Base-by-base conservation (phyloP, 805 yeast genomes). In the Barnettozyma siamensis region DNA sequence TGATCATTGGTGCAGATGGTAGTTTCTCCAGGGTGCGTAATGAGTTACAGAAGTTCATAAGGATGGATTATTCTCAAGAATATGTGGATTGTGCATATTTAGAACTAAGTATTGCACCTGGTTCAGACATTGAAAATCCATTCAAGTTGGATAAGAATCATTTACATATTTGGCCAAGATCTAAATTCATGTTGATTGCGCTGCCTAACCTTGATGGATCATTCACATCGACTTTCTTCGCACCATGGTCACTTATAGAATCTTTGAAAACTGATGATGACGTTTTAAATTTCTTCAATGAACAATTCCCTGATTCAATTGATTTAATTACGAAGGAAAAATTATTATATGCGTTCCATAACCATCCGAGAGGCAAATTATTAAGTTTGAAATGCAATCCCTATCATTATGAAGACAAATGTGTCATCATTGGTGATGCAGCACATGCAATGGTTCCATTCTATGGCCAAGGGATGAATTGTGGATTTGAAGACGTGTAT, bases 371-470 rank as follows among this genome's bases (percentile, higher is more conserved):
- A 39, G 93, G 95, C 4, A 69, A 88, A n/a, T 68, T 89, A 34
- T 71, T 88, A 65, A 87, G 85, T 46, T 73, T 85, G 7, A 73
- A 72, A 35, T 81, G 86, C 50, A 64, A 65, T 37, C 88, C 91
- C 2, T 89, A 87, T 63, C 76, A 86, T 55, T 72, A 68, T 35
- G 60, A 69, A 32, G 84, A 79, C 35, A 73, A 75, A 43, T 80
- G 80, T 13, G 65, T 89, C 9, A 64, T 89, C 11, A 64, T 89
- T 23, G 97, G 97, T 6, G 97, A 89, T 60, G 95, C 97, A 1
- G 95, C 97, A 0, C 97, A 89, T 63, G 78, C 93, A 23, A 89
- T 88, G 96, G 97, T 89, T 6, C 97, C 97, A n/a, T 89, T 89
- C 60, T 89, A 88, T 57, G 97, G 97, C 9, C 97, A 89, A 60